Conservation (phyloP, 2,329 filamentous ascomycete species). For the Pseudocercospora fijiensis region DNA sequence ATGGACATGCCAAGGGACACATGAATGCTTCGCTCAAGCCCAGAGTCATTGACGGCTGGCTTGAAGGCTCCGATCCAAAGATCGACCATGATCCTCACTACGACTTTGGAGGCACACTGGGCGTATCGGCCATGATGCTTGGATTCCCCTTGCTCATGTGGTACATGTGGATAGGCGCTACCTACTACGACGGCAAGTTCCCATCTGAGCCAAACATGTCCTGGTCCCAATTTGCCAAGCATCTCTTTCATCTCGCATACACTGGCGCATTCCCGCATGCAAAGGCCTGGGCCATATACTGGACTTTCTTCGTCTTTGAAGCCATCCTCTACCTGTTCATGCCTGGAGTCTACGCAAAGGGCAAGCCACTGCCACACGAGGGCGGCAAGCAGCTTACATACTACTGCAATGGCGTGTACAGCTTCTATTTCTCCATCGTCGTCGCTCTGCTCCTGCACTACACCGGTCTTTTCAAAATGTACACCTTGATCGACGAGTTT, state of each 20-base stretch:
- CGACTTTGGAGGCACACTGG: constrained; percentile 87
- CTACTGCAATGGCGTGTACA: constrained; percentile 87
- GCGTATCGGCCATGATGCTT: constrained; percentile 81
- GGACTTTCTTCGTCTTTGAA: constrained; percentile 86
- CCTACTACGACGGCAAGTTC: constrained; percentile 83
- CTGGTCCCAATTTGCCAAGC: constrained; percentile 66
- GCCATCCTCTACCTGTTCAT: constrained; percentile 77
- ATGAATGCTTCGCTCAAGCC: constrained; percentile 41
- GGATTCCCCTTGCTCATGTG: constrained; percentile 95
- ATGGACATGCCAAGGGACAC: constrained; percentile 41
- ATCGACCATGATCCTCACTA: constrained; percentile 53
- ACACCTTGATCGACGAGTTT: constrained; percentile 92
- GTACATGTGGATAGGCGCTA: constrained; percentile 98
- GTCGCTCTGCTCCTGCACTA: constrained; percentile 72
- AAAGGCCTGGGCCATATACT: constrained; percentile 90
- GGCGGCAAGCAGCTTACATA: constrained; percentile 85
- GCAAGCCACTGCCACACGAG: constrained; percentile 80
- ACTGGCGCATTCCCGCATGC: constrained; percentile 79
- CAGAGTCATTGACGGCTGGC: constrained; percentile 42
- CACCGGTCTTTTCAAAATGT: constrained; percentile 80
- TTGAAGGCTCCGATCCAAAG: constrained; percentile 41
- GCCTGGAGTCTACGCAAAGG: constrained; percentile 83
- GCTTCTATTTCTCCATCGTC: constrained; percentile 81
- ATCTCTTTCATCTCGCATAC: constrained; percentile 72
- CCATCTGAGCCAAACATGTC: constrained; percentile 56